Percentiles rank a stretch among this genome's conserved stretches.
phyloP scores from a whole-genome alignment of 176 grass and related monocot species.

The Thinopyrum elongatum region DNA sequence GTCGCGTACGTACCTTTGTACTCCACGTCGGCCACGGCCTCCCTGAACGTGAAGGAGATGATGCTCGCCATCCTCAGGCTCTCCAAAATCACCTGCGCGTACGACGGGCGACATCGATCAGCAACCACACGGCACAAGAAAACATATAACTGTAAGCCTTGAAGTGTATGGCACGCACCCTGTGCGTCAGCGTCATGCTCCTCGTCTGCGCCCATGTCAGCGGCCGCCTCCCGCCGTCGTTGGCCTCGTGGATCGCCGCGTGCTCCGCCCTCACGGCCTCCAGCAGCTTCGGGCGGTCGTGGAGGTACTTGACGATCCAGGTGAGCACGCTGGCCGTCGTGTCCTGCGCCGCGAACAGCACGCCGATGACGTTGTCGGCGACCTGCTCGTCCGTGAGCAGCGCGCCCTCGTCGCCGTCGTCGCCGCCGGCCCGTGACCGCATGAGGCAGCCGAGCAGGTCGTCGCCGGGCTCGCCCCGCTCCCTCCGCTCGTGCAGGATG shows the following conservation, averaged over 20 bases:
- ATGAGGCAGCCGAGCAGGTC: conserved; percentile 85
- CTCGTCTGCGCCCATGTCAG: conserved; percentile 78
- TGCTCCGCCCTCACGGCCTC: conserved; percentile 73
- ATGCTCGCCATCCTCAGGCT: conserved; percentile 97
- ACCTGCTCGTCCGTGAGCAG: conserved; percentile 73
- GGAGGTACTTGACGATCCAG: conserved; percentile 93
- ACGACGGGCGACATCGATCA: conserved; percentile 24
- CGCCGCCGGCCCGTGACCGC: conserved; percentile 42
- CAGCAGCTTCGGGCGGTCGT: conserved; percentile 67
- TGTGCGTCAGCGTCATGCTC: conserved; percentile 78
- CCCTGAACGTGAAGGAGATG: conserved; percentile 97
- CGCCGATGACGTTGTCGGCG: conserved; percentile 91
- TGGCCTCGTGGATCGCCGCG: conserved; percentile 53
- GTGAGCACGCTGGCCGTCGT: conserved; percentile 96
- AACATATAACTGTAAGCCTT: not conserved
- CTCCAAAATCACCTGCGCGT: conserved; percentile 82
- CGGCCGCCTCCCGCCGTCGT: conserved; percentile 51
- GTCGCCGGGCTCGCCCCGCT: conserved; percentile 22
- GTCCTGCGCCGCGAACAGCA: conserved; percentile 97
- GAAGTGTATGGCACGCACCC: conserved; percentile 39
- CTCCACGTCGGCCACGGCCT: conserved; percentile 93
- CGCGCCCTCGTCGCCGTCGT: conserved; percentile 23
- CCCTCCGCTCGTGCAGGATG: conserved; percentile 71
- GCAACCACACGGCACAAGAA: not conserved
- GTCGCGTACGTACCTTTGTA: conserved; percentile 71